Evolutionary conservation across 495 filamentous ascomycete genomes (phyloP).

Genomic region (Gamarada debralockiae): DNA sequence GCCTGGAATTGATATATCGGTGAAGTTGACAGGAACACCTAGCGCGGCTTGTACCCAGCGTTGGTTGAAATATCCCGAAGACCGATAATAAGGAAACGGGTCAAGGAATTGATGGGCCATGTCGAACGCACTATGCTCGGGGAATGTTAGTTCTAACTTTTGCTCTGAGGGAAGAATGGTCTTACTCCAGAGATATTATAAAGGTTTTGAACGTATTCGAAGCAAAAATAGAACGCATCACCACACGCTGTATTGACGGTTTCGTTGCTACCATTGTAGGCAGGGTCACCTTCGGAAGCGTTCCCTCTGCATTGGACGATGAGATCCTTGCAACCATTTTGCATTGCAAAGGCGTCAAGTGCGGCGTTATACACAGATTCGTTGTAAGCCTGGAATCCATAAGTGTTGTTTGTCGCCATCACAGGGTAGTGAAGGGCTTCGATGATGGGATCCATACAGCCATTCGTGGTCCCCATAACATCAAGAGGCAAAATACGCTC

Average conservation of each 20-base stretch:
- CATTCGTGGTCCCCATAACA: background rate
- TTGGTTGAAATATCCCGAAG: constrained; percentile 47
- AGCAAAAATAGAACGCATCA: constrained; percentile 16
- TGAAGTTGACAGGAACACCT: constrained; percentile 58
- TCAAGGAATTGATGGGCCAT: constrained; percentile 34
- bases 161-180: background rate
- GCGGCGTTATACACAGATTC: constrained; percentile 43
- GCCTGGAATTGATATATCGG: background rate
- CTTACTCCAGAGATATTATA: background rate
- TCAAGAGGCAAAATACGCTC: background rate
- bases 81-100: constrained; percentile 41
- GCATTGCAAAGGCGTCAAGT: constrained; percentile 42
- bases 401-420: constrained; percentile 4
- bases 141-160: background rate
- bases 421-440: background rate
- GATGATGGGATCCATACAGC: background rate
- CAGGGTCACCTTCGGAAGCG: constrained; percentile 35
- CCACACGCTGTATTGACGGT: constrained; percentile 32
- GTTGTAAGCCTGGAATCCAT: constrained; percentile 27
- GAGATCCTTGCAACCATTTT: constrained; percentile 35
- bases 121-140: constrained; percentile 36
- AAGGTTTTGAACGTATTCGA: background rate
- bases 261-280: constrained; percentile 36
- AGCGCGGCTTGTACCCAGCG: constrained; percentile 52
- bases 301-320: constrained; percentile 32